These are phyloP conservation scores for Croton laevigatus DNA, from an alignment of 441 rosid species.

Conservation along the genomic window DNA sequence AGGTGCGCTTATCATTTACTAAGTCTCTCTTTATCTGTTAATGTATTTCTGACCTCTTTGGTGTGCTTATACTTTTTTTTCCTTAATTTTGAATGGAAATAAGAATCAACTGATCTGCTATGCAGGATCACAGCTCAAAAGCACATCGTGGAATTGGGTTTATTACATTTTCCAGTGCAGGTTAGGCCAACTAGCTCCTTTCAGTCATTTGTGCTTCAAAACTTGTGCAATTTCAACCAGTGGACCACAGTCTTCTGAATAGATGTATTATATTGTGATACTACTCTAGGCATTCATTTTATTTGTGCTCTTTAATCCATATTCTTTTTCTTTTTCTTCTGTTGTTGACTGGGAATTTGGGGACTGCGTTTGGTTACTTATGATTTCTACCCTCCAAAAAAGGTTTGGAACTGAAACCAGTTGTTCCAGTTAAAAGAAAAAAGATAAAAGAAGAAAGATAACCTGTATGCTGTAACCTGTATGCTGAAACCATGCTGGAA, in stretches of 20 bases:
- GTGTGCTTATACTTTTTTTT: neutral
- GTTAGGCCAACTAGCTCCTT: slow-evolving; percentile 32
- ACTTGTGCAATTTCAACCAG: neutral
- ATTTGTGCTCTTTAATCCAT: neutral
- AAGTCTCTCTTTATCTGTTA: slow-evolving; percentile 6
- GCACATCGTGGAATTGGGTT: slow-evolving; percentile 94
- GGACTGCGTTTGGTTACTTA: too few relatives aligned
- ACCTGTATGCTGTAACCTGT: too few relatives aligned
- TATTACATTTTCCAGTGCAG: slow-evolving; percentile 78
- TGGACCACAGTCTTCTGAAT: neutral
- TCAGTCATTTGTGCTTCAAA: slow-evolving; percentile 4
- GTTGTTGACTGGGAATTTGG: neutral
- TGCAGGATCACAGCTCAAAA: slow-evolving; percentile 79
- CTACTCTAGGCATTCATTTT: neutral
- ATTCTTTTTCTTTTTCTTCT: neutral
- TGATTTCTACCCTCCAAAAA: too few relatives aligned
- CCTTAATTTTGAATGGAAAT: neutral
- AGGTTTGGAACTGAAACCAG: too few relatives aligned
- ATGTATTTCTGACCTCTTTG: neutral
- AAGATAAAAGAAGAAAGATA: too few relatives aligned
- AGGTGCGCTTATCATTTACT: slow-evolving; percentile 41
- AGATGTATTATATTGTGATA: neutral
- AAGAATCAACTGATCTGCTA: slow-evolving; percentile 3
- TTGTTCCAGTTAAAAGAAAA: too few relatives aligned
- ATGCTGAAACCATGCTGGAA: too few relatives aligned